phyloP scores from a whole-genome alignment of 768 basidiomycete species.

The Mrakia frigida region DNA sequence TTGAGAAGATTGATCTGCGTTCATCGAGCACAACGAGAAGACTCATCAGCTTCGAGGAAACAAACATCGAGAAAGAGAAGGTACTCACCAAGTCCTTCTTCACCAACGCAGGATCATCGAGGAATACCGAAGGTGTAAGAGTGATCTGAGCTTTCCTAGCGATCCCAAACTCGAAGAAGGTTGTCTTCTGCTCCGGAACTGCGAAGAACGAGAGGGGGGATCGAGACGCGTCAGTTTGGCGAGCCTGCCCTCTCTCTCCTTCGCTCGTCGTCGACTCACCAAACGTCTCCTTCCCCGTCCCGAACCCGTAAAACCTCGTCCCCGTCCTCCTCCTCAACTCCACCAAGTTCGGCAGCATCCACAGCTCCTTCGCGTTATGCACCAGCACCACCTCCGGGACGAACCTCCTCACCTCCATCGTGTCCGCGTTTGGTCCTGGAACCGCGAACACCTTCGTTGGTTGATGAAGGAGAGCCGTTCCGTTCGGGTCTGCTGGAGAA shows the following conservation, averaged over 20 bases:
- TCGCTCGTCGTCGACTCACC: background rate
- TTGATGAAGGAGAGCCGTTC: background rate
- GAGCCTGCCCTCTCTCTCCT: background rate
- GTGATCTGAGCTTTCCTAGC: background rate
- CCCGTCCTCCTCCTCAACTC: background rate
- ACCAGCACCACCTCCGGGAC: background rate
- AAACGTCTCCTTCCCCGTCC: background rate
- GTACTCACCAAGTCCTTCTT: slow-evolving; percentile 4
- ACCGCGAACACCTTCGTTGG: background rate
- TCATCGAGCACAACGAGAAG: background rate
- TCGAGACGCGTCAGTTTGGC: background rate
- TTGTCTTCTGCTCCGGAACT: background rate
- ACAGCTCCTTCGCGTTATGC: background rate
- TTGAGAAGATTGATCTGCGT: background rate
- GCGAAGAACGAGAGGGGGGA: background rate
- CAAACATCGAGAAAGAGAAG: background rate
- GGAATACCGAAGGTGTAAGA: background rate
- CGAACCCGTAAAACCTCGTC: background rate
- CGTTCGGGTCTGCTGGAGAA: background rate
- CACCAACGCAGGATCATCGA: background rate
- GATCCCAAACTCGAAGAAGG: background rate
- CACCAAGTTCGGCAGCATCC: background rate
- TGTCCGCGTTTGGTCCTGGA: background rate
- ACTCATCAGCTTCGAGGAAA: background rate
- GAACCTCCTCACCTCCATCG: background rate